Base-by-base conservation (phyloP, 371 early-diverging fungal species). In the Mycotypha africana region DNA sequence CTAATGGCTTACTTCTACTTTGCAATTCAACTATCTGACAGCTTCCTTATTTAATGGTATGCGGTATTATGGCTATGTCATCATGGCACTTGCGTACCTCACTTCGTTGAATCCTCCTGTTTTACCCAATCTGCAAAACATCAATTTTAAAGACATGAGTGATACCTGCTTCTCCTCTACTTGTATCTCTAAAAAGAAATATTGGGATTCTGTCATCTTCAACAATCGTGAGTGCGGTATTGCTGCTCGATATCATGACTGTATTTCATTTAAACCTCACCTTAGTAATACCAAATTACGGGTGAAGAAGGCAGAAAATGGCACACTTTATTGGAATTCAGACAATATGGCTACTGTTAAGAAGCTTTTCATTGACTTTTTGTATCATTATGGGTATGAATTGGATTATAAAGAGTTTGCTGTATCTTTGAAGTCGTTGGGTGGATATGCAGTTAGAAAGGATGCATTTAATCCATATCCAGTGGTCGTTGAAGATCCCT, bases 61-160 rank as follows among this genome's bases (percentile, higher is more conserved):
- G 12, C 26, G 52, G 17, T 26, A 25, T 2, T 53, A 47, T 19
- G 38, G 16, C 2, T 48, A 43, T 26, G 22, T 25, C 2, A 12
- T 54, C 10, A 44, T 48, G 49, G 35, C 30, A 0, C 12, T 54
- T 9, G 26, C 54, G 0, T 54, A 48, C 23, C 23, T 54, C 0
- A 15, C 20, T 11, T 38, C 37, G 10, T 11, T 48, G 0, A 40
- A 54, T 22, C 48, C 54, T 35, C 54, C 54, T 10, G 38, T 54
- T 2, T 21, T 54, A 12, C 54, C 54, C 15, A 54, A 54, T 17
- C 25, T 54, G 0, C 54, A 54, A 8, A 42, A 48, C 19, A n/a
- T 54, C 12, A 31, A 24, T 12, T 19, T 22, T 6, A 17, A 19
- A 7, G 17, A 38, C 5, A 20, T 5, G 0, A 10, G n/a, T 0